phyloP scores from a whole-genome alignment of 257 asterid genomes.

The Rhazya stricta region DNA sequence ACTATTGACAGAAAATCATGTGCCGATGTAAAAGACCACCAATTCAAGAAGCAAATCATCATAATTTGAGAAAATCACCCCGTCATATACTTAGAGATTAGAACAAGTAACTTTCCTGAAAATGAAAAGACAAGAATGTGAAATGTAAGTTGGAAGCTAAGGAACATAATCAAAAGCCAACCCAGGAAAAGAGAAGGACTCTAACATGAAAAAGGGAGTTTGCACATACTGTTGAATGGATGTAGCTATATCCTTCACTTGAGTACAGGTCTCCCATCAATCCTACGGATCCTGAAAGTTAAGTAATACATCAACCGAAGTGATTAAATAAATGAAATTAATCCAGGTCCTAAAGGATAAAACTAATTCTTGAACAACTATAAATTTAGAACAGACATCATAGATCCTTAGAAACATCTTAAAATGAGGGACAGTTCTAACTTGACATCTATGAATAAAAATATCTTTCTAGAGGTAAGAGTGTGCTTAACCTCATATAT shows the following conservation, averaged over 20 bases:
- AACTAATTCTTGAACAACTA: background rate
- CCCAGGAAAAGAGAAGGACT: background rate
- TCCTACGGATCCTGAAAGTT: constrained; percentile 1
- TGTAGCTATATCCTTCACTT: background rate
- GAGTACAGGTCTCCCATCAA: constrained; percentile 11
- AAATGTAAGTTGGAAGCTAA: background rate
- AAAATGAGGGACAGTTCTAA: background rate
- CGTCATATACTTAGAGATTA: background rate
- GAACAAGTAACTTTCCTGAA: background rate
- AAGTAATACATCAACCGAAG: background rate
- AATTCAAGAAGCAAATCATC: background rate
- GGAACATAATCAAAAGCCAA: background rate
- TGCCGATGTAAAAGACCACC: background rate
- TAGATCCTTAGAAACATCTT: background rate
- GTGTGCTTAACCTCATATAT: background rate
- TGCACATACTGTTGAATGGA: constrained; percentile 7
- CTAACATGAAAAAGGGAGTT: background rate
- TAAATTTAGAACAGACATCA: background rate
- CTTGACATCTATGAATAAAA: background rate
- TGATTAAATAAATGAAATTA: background rate
- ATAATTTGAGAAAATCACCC: background rate
- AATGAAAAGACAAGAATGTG: background rate
- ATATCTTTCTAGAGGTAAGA: background rate
- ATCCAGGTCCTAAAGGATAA: background rate
- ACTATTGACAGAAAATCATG: background rate